These are phyloP conservation scores for Purpureocillium lavendulum DNA, from an alignment of 2,329 filamentous ascomycete species.

Conservation along the genomic window DNA sequence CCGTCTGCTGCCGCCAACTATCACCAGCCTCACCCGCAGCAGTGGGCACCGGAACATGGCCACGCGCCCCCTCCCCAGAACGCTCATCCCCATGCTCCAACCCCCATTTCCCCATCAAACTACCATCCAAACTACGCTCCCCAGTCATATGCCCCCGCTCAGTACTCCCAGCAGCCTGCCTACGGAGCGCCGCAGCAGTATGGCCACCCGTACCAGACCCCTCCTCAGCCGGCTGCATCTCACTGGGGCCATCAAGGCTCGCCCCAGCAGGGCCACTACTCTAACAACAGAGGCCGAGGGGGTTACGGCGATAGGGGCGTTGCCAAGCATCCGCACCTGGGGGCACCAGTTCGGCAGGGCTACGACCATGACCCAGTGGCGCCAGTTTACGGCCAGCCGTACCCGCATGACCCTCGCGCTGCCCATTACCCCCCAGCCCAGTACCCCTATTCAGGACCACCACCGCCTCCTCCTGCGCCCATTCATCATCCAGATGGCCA, in stretches of 20 bases:
- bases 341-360: slow-evolving; percentile 22
- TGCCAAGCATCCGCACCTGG: slow-evolving; percentile 20
- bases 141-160: slow-evolving; percentile 38
- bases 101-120: slow-evolving; percentile 42
- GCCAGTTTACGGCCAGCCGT: slow-evolving; percentile 31
- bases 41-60: slow-evolving; percentile 31
- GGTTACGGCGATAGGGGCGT: slow-evolving; percentile 37
- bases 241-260: slow-evolving; percentile 18
- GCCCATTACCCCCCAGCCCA: slow-evolving; percentile 23
- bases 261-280: slow-evolving; percentile 24
- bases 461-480: slow-evolving; percentile 24
- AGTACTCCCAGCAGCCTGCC: slow-evolving; percentile 34
- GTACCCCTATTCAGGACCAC: slow-evolving; percentile 30
- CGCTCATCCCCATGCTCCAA: slow-evolving; percentile 34
- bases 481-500: slow-evolving; percentile 18
- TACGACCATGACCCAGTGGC: slow-evolving; percentile 23
- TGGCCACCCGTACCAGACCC: slow-evolving; percentile 24
- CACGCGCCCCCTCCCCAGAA: slow-evolving; percentile 26
- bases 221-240: slow-evolving; percentile 14
- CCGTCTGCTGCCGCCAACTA: slow-evolving; percentile 24
- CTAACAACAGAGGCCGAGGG: slow-evolving; percentile 30
- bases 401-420: slow-evolving; percentile 29
- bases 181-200: slow-evolving; percentile 33
- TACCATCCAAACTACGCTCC: slow-evolving; percentile 53
- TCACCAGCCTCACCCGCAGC: slow-evolving; percentile 28